Evolutionary conservation across 768 basidiomycete species (phyloP).

Genomic region (Omphalotus guepiniiformis): DNA sequence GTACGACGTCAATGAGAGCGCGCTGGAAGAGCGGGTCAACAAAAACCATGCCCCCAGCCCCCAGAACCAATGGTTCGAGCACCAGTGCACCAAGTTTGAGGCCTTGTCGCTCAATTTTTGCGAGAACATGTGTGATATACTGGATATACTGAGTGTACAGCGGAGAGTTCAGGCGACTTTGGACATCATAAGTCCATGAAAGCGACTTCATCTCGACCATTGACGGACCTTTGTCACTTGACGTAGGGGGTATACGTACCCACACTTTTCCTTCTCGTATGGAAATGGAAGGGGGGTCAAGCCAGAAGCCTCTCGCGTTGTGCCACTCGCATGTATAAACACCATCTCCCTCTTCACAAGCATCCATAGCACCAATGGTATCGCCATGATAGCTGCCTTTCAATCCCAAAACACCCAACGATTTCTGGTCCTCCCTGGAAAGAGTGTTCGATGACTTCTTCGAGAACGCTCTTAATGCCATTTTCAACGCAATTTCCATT

Average conservation of each 20-base stretch:
- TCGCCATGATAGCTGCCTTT: slow-evolving; percentile 97
- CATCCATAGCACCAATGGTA: slow-evolving; percentile 97
- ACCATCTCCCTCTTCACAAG: slow-evolving; percentile 70
- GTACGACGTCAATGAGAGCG: slow-evolving; percentile 76
- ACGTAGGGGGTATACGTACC: slow-evolving; percentile 50
- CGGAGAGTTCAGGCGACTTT: slow-evolving; percentile 49
- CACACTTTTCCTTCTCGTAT: slow-evolving; percentile 55
- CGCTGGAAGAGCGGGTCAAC: slow-evolving; percentile 97
- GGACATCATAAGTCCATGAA: slow-evolving; percentile 66
- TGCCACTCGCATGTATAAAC: slow-evolving; percentile 98
- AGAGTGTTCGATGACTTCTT: too few species aligned
- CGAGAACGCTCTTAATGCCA: slow-evolving; percentile 79
- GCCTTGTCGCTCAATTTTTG: background rate
- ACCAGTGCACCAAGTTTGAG: slow-evolving; percentile 67
- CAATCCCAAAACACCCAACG: slow-evolving; percentile 79
- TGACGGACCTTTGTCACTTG: slow-evolving; percentile 28
- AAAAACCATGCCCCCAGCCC: slow-evolving; percentile 96
- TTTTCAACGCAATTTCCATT: slow-evolving; percentile 97
- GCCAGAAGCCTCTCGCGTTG: slow-evolving; percentile 86
- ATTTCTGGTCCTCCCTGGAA: slow-evolving; percentile 69
- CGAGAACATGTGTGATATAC: slow-evolving; percentile 44
- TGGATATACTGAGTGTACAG: slow-evolving; percentile 61
- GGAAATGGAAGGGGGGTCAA: slow-evolving; percentile 80
- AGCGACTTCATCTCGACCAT: slow-evolving; percentile 35
- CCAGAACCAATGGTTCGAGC: slow-evolving; percentile 89